Evolutionary conservation across 768 basidiomycete genomes (phyloP), one percentile per base, ranked within the genome.

Genomic region (Panus rudis): DNA sequence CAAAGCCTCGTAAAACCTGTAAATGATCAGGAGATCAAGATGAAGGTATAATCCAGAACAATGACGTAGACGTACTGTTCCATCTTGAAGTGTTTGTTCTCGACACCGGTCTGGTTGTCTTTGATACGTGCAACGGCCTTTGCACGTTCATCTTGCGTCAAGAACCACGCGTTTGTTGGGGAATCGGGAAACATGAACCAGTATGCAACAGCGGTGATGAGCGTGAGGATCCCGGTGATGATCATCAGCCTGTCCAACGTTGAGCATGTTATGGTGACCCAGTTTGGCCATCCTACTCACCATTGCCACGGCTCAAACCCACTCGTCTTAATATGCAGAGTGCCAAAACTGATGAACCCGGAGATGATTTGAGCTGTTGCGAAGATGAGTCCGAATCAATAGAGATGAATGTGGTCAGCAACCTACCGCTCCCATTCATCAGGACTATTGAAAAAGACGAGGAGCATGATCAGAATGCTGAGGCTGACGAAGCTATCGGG

Each of bases 51-150:
- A 8, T 20, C 13, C 24, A 16, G 17, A 14, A 19, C 6, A 23
- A 11, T n/a, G 12, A 24, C 10, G 28, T 30, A 31, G 31, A 70
- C 81, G 49, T 43, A 85, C 84, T 89, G 86, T 27, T 85, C 81
- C 41, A 69, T 76, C 65, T 89, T 89, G 64, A 84, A 89, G 41
- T 71, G 71, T 53, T 89, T 90, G 56, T 85, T 88, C 62, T 88
- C 86, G 8, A 87, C 74, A 23, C 86, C 87, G 0, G 82, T 83
- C 74, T 89, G 84, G 49, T 87, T 86, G 60, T 67, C 73, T 67
- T 80, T 79, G 45, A 87, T 72, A 6, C 84, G 74, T 39, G 66
- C 70, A 19, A 87, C 67, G 1, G 84, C 84, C n/a, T 65, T 67
- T 3, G 63, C 65, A 10, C 81, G 75, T 52, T 88, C 85, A n/a